Percentiles rank a stretch among this genome's conserved stretches.
Evolutionary conservation across 1,284 basidiomycete genomes (phyloP).

Genomic region (Fomes fomentarius): DNA sequence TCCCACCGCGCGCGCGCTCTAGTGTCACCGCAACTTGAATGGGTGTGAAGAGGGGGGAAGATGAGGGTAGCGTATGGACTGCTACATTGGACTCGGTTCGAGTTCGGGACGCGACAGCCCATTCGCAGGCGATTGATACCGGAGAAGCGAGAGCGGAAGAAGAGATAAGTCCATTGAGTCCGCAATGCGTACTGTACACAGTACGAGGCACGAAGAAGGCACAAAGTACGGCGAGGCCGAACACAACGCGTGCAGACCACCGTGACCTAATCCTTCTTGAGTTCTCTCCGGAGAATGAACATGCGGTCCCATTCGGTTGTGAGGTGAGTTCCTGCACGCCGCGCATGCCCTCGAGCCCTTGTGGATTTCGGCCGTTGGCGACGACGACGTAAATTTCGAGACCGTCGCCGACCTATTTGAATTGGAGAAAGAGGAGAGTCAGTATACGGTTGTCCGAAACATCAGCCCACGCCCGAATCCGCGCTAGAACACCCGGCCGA

Average conservation of each 20-base stretch:
- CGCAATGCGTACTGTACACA: too few species aligned
- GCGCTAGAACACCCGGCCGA: constrained; percentile 20
- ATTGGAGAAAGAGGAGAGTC: neutral
- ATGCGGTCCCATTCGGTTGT: constrained; percentile 68
- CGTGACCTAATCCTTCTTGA: constrained; percentile 64
- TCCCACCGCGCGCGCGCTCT: too few species aligned
- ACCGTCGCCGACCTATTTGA: constrained; percentile 90
- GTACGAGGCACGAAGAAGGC: too few species aligned
- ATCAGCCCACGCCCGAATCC: constrained; percentile 7
- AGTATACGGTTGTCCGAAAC: neutral
- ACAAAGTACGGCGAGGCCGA: neutral
- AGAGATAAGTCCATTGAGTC: neutral
- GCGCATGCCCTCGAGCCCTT: constrained; percentile 60
- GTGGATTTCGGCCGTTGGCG: constrained; percentile 64
- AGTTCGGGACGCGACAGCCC: too few species aligned
- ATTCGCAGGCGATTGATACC: too few species aligned
- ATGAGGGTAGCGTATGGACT: too few species aligned
- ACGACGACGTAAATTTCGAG: constrained; percentile 90
- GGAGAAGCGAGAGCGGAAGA: too few species aligned
- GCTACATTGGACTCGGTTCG: too few species aligned
- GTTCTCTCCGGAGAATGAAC: constrained; percentile 71
- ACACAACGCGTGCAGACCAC: neutral
- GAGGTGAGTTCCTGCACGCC: constrained; percentile 66
- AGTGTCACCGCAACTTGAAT: too few species aligned
- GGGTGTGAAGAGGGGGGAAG: too few species aligned